Base-by-base conservation (phyloP, 352 stramenopile species). In the Pythium aristosporum region DNA sequence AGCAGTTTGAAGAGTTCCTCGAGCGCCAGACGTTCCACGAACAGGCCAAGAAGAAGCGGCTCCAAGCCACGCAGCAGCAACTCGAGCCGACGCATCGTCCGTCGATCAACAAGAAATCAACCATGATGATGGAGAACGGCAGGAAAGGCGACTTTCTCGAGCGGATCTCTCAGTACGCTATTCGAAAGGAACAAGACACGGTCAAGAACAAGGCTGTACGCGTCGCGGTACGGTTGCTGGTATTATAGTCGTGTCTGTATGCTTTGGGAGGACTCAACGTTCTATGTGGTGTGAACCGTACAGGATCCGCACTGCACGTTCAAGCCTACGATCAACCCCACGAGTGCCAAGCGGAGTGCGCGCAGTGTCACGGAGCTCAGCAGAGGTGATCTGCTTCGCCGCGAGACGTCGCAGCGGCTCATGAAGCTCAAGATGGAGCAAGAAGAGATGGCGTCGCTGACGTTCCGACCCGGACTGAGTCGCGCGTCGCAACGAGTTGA, bases 401-500 rank as follows among this genome's bases (percentile, higher is more conserved):
- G 82, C 13, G 86, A 95, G 60, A 95, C 86, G 9, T 81, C 77
- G 8, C 81, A 93, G 58, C 72, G 85, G 3, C 58, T 95, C 5
- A 91, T 94, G 83, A 93, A 94, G 64, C 69, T 95, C 25, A 89
- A 91, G 58, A 91, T 92, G 83, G 87, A 94, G 72, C 87, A 96
- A 65, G 76, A 92, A 34, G 87, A 96, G 51, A 91, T 95, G 85
- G 74, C 77, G 15, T 70, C 79, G 3, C 61, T 96, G 23, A 96
- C 87, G 9, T 96, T 96, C 58, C 78, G 79, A 5, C 87, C 87
- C 25, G 79, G 85, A 57, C 66, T 95, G 49, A 94, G 87, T 49
- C 80, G 80, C 42, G 67, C 77, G 25, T 91, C 82, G 1, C 74
- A 89, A 43, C 76, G 73, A 20, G 68, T 83, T 39, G 82, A 95